Evolutionary conservation across 2,329 filamentous ascomycete species (phyloP), one percentile per base, ranked within the genome.

Genomic region (Colletotrichum falcatum): DNA sequence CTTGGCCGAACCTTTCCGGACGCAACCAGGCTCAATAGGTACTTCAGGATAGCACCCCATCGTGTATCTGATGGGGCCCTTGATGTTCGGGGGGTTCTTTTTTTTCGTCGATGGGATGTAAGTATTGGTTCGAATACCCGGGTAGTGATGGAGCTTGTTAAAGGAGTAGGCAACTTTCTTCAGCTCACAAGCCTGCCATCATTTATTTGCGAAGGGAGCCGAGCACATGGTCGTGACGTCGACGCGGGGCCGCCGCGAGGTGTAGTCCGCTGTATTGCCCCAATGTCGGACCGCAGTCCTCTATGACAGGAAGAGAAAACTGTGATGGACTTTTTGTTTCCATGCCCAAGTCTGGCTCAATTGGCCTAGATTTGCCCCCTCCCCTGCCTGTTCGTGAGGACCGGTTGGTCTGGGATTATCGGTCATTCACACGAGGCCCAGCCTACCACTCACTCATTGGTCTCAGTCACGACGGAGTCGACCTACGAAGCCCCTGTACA

Each of bases 41-140:
- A 86, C 88, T 60, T 91, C 88, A 66, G 94, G 86, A 73, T 87
- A 85, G 76, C 94, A 94, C 0, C 91, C 93, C 78, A 94, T 92
- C 14, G 90, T 91, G 75, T 94, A 94, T 58, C 92, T 86, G 81
- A 94, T 46, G 33, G 93, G 89, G 46, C 92, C 92, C 33, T 94
- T 81, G 39, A 94, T 90, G 77, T 94, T 92, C 55, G 16, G n/a
- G 44, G 20, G 28, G n/a, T 23, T 51, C 16, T 14, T 5, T 30
- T 11, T 14, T 33, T 28, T n/a, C 20, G 42, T 20, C 5, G 39
- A 55, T n/a, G 28, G 28, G 49, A 28, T 35, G 26, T 7, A 39
- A 54, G 39, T 8, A 1, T 56, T 23, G 39, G n/a, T 35, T 28
- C n/a, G 3, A 26, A 23, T 48, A 30, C 26, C 33, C 26, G 37